Percentiles rank a stretch among this genome's conserved stretches.
Conservation (phyloP, 1,139 yeast species). For the Kurtzmaniella quercitrusa region DNA sequence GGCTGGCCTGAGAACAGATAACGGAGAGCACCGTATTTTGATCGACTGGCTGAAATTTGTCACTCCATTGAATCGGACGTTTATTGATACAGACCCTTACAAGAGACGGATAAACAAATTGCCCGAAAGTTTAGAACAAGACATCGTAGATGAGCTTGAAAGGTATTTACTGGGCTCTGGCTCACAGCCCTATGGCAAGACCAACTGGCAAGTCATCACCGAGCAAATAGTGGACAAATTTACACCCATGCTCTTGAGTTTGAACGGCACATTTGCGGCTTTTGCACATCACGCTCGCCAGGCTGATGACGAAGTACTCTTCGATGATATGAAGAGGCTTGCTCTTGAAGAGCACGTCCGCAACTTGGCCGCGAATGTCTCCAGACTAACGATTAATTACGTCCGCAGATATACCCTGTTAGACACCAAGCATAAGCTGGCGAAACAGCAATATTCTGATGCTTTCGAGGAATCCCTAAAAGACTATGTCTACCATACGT, state of each 20-base stretch:
- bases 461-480: neutral
- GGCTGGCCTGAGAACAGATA: constrained; percentile 39
- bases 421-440: neutral
- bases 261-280: constrained; percentile 27
- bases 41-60: constrained; percentile 47
- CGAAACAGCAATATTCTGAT: neutral
- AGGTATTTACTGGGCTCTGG: constrained; percentile 16
- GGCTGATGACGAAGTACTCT: constrained; percentile 6
- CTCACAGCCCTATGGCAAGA: constrained; percentile 33
- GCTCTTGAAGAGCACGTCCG: constrained; percentile 1
- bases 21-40: constrained; percentile 41
- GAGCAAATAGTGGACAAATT: constrained; percentile 45
- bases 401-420: constrained; percentile 33
- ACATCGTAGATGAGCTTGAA: constrained; percentile 30
- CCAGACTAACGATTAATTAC: constrained; percentile 32
- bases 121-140: constrained; percentile 24
- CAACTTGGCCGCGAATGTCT: constrained; percentile 23
- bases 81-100: constrained; percentile 42
- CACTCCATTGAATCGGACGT: constrained; percentile 47
- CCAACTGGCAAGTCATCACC: constrained; percentile 49
- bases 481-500: constrained; percentile 42
- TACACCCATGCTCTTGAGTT: constrained; percentile 36
- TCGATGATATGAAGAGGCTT: neutral
- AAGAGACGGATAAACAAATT: constrained; percentile 39
- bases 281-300: constrained; percentile 8